Conservation (phyloP, 176 grass and related monocot genomes). For the Thalia dealbata region DNA sequence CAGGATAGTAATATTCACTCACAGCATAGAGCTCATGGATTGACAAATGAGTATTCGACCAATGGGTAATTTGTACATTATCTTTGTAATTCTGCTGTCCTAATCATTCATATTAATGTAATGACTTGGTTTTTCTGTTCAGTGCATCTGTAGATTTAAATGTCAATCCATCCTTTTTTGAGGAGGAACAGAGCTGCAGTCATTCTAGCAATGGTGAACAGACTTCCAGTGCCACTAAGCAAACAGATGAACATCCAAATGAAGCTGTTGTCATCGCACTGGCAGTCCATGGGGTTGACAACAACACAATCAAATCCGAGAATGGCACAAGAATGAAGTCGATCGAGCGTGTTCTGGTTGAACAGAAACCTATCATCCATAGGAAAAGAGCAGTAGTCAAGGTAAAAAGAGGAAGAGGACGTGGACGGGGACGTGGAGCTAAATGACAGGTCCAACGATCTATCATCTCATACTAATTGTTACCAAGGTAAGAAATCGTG, state of each 20-base stretch:
- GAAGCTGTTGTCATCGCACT: background rate
- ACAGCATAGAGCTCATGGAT: conserved; percentile 28
- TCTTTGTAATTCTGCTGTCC: conserved; percentile 2
- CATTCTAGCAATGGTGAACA: conserved; percentile 30
- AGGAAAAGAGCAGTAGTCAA: conserved; percentile 38
- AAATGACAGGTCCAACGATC: background rate
- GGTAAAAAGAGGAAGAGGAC: conserved; percentile 26
- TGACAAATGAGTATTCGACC: conserved; percentile 15
- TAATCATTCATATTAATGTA: conserved; percentile 1
- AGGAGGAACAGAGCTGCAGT: conserved; percentile 42
- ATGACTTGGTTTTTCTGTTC: conserved; percentile 7
- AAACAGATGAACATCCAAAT: background rate
- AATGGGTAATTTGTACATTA: conserved; percentile 37
- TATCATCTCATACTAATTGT: background rate
- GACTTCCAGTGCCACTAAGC: background rate
- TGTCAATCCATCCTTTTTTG: conserved; percentile 37
- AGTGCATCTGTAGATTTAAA: conserved; percentile 42
- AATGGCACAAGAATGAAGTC: conserved; percentile 25
- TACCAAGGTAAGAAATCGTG: background rate
- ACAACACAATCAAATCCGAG: conserved; percentile 3
- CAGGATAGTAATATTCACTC: background rate
- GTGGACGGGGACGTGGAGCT: background rate
- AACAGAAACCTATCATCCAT: conserved; percentile 18
- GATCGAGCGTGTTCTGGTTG: conserved; percentile 8
- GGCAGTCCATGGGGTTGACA: conserved; percentile 6